These are phyloP conservation scores for Colletotrichum destructivum DNA, from an alignment of 2,329 filamentous ascomycete species.

Conservation along the genomic window DNA sequence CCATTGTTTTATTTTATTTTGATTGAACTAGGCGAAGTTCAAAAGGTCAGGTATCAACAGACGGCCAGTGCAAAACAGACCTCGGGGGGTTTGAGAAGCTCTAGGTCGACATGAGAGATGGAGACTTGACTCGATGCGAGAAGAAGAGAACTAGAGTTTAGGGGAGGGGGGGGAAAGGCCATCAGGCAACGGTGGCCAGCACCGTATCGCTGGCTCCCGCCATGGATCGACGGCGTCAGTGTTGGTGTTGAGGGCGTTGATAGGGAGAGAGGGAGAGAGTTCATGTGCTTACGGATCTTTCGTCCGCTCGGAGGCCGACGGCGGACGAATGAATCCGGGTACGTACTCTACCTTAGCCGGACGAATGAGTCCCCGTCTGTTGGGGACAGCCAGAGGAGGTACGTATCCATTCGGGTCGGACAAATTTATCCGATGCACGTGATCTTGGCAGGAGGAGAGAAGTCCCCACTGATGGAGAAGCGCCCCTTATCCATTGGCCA, in stretches of 20 bases:
- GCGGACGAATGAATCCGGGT: constrained; percentile 15
- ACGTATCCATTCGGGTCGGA: too few species aligned
- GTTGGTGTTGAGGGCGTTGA: too few species aligned
- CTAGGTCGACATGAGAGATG: neutral
- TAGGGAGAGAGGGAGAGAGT: too few species aligned
- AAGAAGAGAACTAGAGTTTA: too few species aligned
- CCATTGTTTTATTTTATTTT: constrained; percentile 10
- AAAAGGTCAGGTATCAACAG: neutral
- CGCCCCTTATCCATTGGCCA: too few species aligned
- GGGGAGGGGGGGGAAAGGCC: too few species aligned
- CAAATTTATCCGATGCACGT: too few species aligned
- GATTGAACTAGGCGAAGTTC: neutral
- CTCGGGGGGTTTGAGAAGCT: neutral
- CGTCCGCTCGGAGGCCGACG: constrained; percentile 37
- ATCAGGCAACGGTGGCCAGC: neutral
- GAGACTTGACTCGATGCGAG: neutral
- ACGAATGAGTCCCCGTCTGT: neutral
- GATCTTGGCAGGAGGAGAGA: too few species aligned
- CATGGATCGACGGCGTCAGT: too few species aligned
- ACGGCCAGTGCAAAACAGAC: neutral
- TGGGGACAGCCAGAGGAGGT: neutral
- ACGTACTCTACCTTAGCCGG: constrained; percentile 7
- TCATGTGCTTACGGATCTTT: constrained; percentile 27
- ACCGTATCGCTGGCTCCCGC: neutral
- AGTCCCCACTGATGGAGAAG: too few species aligned